Conservation (phyloP, 257 asterid species). For the Craterostigma plantagineum region DNA sequence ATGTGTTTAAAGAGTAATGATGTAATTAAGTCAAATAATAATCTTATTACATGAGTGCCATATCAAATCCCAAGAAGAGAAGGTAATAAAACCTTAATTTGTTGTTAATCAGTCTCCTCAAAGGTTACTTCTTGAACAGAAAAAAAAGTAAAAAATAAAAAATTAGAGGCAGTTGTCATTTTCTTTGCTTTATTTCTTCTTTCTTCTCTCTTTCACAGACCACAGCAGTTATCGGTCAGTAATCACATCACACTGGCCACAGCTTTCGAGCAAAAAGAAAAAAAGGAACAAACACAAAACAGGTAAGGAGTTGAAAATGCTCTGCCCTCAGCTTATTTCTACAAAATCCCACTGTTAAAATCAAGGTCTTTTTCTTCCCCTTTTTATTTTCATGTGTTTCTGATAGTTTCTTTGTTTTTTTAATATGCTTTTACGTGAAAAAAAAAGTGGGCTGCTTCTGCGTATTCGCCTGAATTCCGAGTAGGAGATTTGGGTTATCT, state of each 20-base stretch:
- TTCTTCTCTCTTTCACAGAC: conserved; percentile 10
- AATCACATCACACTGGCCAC: conserved; percentile 24
- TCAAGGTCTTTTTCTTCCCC: not conserved
- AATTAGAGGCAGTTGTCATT: no score
- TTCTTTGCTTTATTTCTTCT: no score
- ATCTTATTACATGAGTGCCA: conserved; percentile 10
- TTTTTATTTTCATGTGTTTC: conserved; percentile 3
- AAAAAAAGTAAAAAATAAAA: no score
- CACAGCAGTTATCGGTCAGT: conserved; percentile 32
- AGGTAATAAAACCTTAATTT: no score
- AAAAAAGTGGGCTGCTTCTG: no score
- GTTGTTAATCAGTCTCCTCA: no score
- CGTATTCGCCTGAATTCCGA: no score
- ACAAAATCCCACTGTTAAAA: no score
- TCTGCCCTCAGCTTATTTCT: conserved; percentile 13
- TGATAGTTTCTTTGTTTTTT: not conserved
- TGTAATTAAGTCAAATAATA: conserved; percentile 19
- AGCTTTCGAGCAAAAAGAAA: conserved; percentile 11
- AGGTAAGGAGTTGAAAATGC: conserved; percentile 13
- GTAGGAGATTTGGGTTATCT: no score
- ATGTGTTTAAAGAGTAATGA: conserved; percentile 8
- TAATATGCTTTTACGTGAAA: no score
- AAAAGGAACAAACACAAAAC: conserved; percentile 10
- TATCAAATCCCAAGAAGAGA: conserved; percentile 14
- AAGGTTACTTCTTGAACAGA: no score